Conservation (phyloP, 1,139 yeast genomes). For the Candida pseudoviswanathii region DNA sequence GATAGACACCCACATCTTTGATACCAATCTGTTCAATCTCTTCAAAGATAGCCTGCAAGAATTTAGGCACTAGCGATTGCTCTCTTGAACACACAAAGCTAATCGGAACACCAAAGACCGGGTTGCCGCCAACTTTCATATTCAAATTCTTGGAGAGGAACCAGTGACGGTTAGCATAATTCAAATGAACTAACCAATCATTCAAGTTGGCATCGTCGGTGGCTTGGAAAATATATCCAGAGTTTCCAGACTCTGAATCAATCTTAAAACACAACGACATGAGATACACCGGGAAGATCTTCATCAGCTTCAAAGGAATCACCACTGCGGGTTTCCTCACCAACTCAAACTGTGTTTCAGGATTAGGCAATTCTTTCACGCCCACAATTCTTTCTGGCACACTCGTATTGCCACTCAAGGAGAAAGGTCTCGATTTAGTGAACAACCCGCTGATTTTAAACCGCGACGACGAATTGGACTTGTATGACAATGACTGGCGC, state of each 20-base stretch:
- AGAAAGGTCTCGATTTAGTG: slow-evolving; percentile 41
- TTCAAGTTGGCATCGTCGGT: slow-evolving; percentile 61
- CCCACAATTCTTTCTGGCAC: slow-evolving; percentile 54
- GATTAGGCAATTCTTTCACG: slow-evolving; percentile 62
- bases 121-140: slow-evolving; percentile 26
- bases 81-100: slow-evolving; percentile 76
- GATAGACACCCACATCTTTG: slow-evolving; percentile 88
- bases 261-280: slow-evolving; percentile 63
- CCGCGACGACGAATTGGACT: slow-evolving; percentile 40
- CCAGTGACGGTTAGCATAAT: slow-evolving; percentile 59
- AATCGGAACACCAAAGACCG: slow-evolving; percentile 89
- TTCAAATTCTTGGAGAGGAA: slow-evolving; percentile 48
- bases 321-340: slow-evolving; percentile 59
- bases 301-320: slow-evolving; percentile 54
- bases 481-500: slow-evolving; percentile 47
- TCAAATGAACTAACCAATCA: slow-evolving; percentile 68
- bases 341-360: slow-evolving; percentile 40
- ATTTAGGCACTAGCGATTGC: slow-evolving; percentile 58
- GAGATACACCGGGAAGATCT: slow-evolving; percentile 57
- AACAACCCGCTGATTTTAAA: slow-evolving; percentile 49
- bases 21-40: slow-evolving; percentile 84
- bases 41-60: slow-evolving; percentile 63
- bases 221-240: slow-evolving; percentile 73
- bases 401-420: slow-evolving; percentile 26
- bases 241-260: slow-evolving; percentile 47